A percentile compares a stretch with the other conserved stretches of the same genome.
Conservation (phyloP, 495 filamentous ascomycete species). For the Aspergillus haitiensis region DNA sequence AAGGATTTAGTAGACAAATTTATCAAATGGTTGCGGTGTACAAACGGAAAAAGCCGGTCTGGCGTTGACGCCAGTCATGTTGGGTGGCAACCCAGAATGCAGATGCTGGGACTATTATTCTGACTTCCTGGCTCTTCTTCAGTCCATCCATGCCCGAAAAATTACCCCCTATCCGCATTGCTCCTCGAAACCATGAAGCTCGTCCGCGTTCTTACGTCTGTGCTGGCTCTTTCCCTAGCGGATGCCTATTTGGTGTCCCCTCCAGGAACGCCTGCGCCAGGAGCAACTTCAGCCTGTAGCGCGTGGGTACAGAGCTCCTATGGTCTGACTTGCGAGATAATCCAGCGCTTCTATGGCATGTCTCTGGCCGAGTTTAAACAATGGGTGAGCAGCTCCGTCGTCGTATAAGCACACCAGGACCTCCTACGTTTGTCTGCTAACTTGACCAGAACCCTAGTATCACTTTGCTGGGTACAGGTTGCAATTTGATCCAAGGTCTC, state of each 20-base stretch:
- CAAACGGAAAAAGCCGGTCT: too few species aligned
- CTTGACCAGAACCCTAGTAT: background rate
- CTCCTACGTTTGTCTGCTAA: background rate
- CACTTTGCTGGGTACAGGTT: too few species aligned
- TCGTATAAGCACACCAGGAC: background rate
- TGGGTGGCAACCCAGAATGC: too few species aligned
- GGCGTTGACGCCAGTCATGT: too few species aligned
- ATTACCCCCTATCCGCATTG: background rate
- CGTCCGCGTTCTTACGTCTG: background rate
- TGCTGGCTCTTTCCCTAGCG: background rate
- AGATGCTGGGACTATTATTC: too few species aligned
- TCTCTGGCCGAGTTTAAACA: background rate
- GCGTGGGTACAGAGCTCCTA: conserved; percentile 3
- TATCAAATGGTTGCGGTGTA: too few species aligned
- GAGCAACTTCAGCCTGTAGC: background rate
- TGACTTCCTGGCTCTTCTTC: too few species aligned
- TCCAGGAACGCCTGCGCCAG: background rate
- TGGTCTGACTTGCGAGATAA: background rate
- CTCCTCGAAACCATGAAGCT: background rate
- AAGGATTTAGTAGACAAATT: too few species aligned
- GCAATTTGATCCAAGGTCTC: too few species aligned
- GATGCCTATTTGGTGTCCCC: conserved; percentile 2
- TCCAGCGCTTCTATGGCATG: background rate
- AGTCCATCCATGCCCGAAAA: too few species aligned
- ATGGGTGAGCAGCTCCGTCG: background rate